Conservation (phyloP, 2,329 filamentous ascomycete species). For the Calonectria crousiana region DNA sequence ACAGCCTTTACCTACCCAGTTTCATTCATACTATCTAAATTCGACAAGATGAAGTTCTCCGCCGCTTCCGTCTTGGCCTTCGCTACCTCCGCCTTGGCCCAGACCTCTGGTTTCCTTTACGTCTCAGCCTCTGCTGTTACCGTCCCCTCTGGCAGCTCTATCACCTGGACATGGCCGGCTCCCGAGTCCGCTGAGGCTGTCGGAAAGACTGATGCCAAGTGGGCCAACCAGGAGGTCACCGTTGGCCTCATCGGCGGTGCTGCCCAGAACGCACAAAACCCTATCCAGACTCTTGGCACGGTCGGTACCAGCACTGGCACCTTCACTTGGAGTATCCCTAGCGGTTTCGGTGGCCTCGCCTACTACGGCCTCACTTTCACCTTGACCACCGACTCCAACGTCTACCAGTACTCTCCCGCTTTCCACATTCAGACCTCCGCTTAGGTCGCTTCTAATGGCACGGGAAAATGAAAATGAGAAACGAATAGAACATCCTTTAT, state of each 20-base stretch:
- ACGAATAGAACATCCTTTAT: no score
- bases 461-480: conserved; percentile 26
- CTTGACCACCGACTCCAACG: conserved; percentile 58
- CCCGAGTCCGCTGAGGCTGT: conserved; percentile 52
- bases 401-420: conserved; percentile 74
- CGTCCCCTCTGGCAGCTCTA: background rate
- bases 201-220: conserved; percentile 29
- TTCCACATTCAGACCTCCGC: conserved; percentile 60
- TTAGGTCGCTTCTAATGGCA: conserved; percentile 26
- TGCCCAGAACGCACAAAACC: conserved; percentile 54
- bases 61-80: conserved; percentile 64
- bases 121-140: conserved; percentile 48
- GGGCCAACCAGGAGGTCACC: conserved; percentile 58
- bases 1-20: conserved; percentile 20
- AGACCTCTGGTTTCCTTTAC: conserved; percentile 68
- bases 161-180: conserved; percentile 49
- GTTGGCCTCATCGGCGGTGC: conserved; percentile 69
- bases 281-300: conserved; percentile 57
- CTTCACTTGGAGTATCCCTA: conserved; percentile 65
- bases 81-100: conserved; percentile 63
- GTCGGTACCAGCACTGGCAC: conserved; percentile 59
- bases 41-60: conserved; percentile 67
- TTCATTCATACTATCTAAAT: conserved; percentile 39
- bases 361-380: conserved; percentile 71
- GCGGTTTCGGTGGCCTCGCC: conserved; percentile 56